These are phyloP conservation scores for Chlamydomonas sp. DNA, from an alignment of 139 green algal species.

Conservation along the genomic window DNA sequence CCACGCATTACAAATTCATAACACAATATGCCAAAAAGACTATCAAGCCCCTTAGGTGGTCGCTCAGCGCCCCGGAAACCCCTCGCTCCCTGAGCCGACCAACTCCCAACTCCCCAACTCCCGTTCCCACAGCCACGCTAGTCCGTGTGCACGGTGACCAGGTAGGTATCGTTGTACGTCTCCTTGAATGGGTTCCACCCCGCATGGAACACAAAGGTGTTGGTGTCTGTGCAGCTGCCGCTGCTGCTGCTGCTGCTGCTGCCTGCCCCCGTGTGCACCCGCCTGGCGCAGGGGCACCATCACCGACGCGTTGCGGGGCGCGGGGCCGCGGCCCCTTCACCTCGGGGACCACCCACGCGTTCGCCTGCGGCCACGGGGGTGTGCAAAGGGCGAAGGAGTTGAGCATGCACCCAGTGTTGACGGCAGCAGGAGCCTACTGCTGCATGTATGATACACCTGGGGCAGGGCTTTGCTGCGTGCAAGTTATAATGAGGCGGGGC, in stretches of 20 bases:
- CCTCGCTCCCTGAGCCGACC: no score
- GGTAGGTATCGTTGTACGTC: conserved; percentile 37
- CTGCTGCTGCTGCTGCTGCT: not conserved
- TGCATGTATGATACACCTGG: not conserved
- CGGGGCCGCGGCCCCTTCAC: conserved; percentile 8
- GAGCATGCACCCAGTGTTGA: not conserved
- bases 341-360: conserved; percentile 11
- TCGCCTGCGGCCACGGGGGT: not conserved
- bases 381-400: not conserved
- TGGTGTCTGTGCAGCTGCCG: not conserved
- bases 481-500: not conserved
- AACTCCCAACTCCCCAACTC: no score
- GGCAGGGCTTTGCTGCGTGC: not conserved
- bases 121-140: no score
- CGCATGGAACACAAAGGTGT: conserved; percentile 26
- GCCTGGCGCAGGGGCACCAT: conserved; percentile 10
- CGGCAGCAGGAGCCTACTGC: not conserved
- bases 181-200: conserved; percentile 29
- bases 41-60: no score
- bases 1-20: no score
- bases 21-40: no score
- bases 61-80: no score
- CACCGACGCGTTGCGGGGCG: conserved; percentile 19
- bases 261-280: not conserved
- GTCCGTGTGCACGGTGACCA: conserved; percentile 26